Evolutionary conservation across 257 asterid genomes (phyloP).

Genomic region (Linderniella brevidens): DNA sequence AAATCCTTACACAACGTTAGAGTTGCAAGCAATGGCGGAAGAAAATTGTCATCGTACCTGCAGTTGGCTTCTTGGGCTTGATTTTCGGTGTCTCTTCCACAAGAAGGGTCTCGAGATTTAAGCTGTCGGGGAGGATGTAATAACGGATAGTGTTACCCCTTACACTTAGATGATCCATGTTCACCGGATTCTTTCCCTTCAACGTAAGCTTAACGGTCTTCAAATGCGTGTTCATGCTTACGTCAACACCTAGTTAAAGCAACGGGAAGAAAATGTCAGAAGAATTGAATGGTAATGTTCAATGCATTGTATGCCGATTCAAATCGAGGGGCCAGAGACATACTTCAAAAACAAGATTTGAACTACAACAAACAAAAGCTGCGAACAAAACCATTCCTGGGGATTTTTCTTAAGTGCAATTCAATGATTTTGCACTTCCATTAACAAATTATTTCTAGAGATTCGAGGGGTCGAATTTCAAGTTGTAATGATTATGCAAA

Average conservation of each 20-base stretch:
- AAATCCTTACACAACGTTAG: not conserved
- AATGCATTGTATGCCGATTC: too few relatives aligned
- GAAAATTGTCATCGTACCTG: not conserved
- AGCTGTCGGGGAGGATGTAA: conserved; percentile 2
- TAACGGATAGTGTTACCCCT: conserved; percentile 3
- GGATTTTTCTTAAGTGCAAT: too few relatives aligned
- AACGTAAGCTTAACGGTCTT: not conserved
- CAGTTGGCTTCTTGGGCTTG: conserved; percentile 1
- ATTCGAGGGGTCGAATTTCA: too few relatives aligned
- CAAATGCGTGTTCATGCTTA: conserved; percentile 4
- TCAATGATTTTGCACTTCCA: too few relatives aligned
- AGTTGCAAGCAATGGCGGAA: not conserved
- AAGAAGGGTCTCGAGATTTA: not conserved
- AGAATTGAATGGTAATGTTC: too few relatives aligned
- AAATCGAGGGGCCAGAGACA: too few relatives aligned
- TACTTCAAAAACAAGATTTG: too few relatives aligned
- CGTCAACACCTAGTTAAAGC: not conserved
- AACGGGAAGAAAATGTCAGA: too few relatives aligned
- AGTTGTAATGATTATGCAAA: too few relatives aligned
- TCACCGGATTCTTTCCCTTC: conserved; percentile 1
- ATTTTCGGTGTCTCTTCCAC: conserved; percentile 1
- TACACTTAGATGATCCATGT: conserved; percentile 1
- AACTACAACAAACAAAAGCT: too few relatives aligned
- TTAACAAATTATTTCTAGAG: too few relatives aligned
- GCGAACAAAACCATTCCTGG: too few relatives aligned